These are phyloP conservation scores for Mucor saturninus DNA, from an alignment of 371 early-diverging fungal species.

Conservation along the genomic window DNA sequence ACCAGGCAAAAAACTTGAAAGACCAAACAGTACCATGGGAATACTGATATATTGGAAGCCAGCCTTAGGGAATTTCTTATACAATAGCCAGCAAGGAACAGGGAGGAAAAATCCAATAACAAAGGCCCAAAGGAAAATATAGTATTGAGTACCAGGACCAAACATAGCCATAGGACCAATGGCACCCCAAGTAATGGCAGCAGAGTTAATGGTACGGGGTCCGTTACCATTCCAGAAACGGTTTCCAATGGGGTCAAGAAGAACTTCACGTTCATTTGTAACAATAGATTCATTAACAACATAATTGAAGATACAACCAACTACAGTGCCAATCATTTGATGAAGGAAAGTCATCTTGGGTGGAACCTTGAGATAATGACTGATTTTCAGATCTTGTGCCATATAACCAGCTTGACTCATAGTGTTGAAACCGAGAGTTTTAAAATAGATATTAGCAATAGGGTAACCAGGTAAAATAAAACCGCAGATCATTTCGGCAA, in stretches of 20 bases:
- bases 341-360: slow-evolving; percentile 48
- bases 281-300: slow-evolving; percentile 51
- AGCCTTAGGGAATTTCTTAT: slow-evolving; percentile 40
- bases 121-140: slow-evolving; percentile 55
- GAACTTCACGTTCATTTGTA: slow-evolving; percentile 42
- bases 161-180: slow-evolving; percentile 77
- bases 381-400: slow-evolving; percentile 68
- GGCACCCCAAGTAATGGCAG: slow-evolving; percentile 65
- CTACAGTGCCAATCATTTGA: slow-evolving; percentile 66
- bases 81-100: slow-evolving; percentile 40
- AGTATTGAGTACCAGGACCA: slow-evolving; percentile 67
- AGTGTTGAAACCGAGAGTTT: slow-evolving; percentile 59
- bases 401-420: slow-evolving; percentile 58
- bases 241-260: slow-evolving; percentile 45
- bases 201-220: slow-evolving; percentile 38
- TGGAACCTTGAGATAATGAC: slow-evolving; percentile 64
- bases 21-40: slow-evolving; percentile 52
- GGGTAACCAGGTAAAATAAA: slow-evolving; percentile 48
- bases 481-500: slow-evolving; percentile 67
- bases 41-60: slow-evolving; percentile 50
- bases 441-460: slow-evolving; percentile 65
- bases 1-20: slow-evolving; percentile 45
- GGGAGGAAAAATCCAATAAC: slow-evolving; percentile 36
- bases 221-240: slow-evolving; percentile 60
- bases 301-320: slow-evolving; percentile 63